A percentile compares a stretch with the other conserved stretches of the same genome.
These are phyloP conservation scores for Hypoxylon fragiforme DNA, from an alignment of 495 filamentous ascomycete species.

Conservation along the genomic window DNA sequence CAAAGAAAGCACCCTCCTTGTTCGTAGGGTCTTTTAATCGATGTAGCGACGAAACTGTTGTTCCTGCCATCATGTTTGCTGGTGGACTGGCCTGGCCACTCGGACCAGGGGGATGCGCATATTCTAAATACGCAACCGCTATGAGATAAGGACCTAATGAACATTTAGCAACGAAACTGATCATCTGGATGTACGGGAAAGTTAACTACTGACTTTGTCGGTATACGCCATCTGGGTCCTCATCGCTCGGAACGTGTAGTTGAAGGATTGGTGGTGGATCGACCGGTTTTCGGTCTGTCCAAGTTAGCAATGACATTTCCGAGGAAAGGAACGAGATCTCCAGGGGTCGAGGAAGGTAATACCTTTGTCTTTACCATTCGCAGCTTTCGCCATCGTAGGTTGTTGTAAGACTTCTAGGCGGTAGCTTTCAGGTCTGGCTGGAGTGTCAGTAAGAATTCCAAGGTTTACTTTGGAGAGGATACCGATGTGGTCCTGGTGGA, in stretches of 20 bases:
- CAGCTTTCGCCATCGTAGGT: conserved; percentile 38
- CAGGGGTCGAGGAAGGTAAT: neutral
- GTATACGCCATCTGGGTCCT: conserved; percentile 79
- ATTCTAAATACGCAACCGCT: conserved; percentile 66
- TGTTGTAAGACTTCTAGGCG: conserved; percentile 40
- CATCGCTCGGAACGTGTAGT: conserved; percentile 68
- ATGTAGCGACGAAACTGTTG: conserved; percentile 88
- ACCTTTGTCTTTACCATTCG: conserved; percentile 43
- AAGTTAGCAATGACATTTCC: conserved; percentile 3
- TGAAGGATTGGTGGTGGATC: conserved; percentile 95
- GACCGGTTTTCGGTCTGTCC: conserved; percentile 84
- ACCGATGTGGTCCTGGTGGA: neutral
- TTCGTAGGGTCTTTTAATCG: conserved; percentile 91
- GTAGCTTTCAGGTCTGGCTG: conserved; percentile 31
- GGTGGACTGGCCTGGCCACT: conserved; percentile 60
- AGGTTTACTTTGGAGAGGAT: neutral
- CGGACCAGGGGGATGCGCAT: conserved; percentile 50
- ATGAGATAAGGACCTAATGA: conserved; percentile 80
- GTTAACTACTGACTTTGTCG: conserved; percentile 56
- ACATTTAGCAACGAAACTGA: conserved; percentile 9
- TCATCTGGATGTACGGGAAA: conserved; percentile 25
- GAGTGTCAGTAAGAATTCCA: conserved; percentile 5
- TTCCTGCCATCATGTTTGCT: conserved; percentile 63
- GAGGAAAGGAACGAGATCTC: neutral
- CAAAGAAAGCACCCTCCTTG: conserved; percentile 91